Percentiles rank a stretch among this genome's conserved stretches.
Evolutionary conservation across 305 asterid species (phyloP).

Genomic region (Stenogyne calaminthoides): DNA sequence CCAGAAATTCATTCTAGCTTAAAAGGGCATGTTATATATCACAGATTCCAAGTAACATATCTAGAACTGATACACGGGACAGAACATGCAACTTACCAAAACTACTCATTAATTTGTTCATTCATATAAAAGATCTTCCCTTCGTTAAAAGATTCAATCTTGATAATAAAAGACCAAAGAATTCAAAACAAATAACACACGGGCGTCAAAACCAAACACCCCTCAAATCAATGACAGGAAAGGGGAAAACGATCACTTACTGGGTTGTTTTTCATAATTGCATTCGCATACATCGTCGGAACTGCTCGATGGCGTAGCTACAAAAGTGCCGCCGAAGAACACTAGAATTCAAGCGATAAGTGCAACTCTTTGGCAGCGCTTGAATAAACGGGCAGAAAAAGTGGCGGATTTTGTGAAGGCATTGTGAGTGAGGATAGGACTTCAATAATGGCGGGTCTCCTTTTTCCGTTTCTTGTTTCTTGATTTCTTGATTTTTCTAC

Average conservation of each 20-base stretch:
- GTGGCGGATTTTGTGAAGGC: constrained; percentile 45
- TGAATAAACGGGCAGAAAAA: constrained; percentile 26
- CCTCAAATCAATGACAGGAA: background rate
- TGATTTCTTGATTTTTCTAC: background rate
- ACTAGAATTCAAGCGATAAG: too few species aligned
- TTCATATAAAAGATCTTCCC: constrained; percentile 7
- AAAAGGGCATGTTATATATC: too few species aligned
- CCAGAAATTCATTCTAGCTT: too few species aligned
- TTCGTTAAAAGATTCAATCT: background rate
- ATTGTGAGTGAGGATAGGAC: constrained; percentile 30
- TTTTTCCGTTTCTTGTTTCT: background rate
- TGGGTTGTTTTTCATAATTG: constrained; percentile 78
- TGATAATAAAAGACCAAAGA: background rate
- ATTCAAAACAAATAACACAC: background rate
- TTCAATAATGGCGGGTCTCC: constrained; percentile 39
- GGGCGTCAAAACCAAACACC: constrained; percentile 21
- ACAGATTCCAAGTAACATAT: too few species aligned
- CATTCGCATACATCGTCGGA: constrained; percentile 97
- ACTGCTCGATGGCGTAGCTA: constrained; percentile 56
- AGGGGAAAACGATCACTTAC: constrained; percentile 39
- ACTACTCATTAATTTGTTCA: constrained; percentile 9
- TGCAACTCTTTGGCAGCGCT: too few species aligned
- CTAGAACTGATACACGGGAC: too few species aligned
- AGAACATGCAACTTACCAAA: background rate
- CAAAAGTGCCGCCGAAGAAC: constrained; percentile 43